Evolutionary conservation across 2,329 filamentous ascomycete species (phyloP).

Genomic region (Penicillium sp.): DNA sequence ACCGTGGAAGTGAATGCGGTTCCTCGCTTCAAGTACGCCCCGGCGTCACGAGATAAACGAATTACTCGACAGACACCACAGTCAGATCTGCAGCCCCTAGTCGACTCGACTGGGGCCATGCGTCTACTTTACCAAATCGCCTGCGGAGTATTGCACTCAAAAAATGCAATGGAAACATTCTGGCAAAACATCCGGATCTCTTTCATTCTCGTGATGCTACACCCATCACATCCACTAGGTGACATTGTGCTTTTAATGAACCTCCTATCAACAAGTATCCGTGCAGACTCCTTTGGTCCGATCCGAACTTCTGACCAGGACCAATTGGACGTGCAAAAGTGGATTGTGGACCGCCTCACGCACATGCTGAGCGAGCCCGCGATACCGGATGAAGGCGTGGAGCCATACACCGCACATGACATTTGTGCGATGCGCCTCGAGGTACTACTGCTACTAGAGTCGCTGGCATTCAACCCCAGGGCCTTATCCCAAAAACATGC

Average conservation of each 20-base stretch:
- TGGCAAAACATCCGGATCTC: conserved; percentile 58
- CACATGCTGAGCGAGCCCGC: conserved; percentile 57
- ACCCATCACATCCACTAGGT: conserved; percentile 55
- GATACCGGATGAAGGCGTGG: conserved; percentile 43
- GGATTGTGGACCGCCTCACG: conserved; percentile 57
- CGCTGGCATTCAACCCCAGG: conserved; percentile 43
- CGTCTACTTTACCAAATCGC: conserved; percentile 54
- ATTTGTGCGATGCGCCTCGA: conserved; percentile 45
- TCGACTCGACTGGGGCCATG: conserved; percentile 55
- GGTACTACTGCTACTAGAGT: conserved; percentile 44
- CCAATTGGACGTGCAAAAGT: conserved; percentile 43
- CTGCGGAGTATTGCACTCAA: conserved; percentile 46
- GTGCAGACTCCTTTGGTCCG: conserved; percentile 54
- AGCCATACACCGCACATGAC: conserved; percentile 39
- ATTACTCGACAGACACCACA: conserved; percentile 42
- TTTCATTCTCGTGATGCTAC: conserved; percentile 59
- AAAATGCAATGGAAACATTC: conserved; percentile 47
- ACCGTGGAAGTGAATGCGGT: conserved; percentile 56
- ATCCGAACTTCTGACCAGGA: conserved; percentile 44
- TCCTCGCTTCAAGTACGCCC: conserved; percentile 49
- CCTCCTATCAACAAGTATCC: conserved; percentile 56
- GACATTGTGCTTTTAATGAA: conserved; percentile 56
- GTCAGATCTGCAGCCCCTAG: conserved; percentile 45
- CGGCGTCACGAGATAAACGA: conserved; percentile 42
- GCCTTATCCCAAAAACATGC: conserved; percentile 62